Conservation (phyloP, 768 basidiomycete genomes). For the Pisolithus orientalis region DNA sequence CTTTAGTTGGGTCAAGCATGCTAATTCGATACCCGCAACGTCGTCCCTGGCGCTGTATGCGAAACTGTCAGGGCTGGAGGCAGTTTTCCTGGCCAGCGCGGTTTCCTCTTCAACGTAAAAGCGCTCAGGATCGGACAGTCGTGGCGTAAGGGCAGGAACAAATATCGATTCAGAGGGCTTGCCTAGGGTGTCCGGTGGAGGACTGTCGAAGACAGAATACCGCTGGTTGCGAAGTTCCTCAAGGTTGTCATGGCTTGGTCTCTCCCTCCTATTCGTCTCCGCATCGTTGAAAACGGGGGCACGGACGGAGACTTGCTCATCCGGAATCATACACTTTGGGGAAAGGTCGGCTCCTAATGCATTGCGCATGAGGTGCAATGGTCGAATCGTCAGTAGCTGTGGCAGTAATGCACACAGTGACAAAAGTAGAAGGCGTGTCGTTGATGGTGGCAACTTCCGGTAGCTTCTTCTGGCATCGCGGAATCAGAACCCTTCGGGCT, state of each 20-base stretch:
- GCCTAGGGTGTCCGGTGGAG: no score
- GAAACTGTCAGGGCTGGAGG: neutral
- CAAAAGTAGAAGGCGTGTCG: neutral
- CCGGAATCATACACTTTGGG: no score
- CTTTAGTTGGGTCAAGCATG: conserved; percentile 2
- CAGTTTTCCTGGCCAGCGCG: neutral
- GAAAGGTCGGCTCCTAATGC: neutral
- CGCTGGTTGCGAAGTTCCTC: no score
- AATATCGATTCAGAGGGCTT: no score
- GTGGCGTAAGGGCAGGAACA: no score
- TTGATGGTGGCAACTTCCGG: neutral
- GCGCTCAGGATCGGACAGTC: no score
- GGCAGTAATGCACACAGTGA: neutral
- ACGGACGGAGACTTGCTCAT: no score
- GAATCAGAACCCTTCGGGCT: neutral
- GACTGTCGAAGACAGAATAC: no score
- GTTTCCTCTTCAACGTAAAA: no score
- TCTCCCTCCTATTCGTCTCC: no score
- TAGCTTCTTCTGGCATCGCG: neutral
- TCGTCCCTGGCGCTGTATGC: neutral
- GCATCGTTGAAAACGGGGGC: no score
- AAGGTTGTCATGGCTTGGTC: no score
- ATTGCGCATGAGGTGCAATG: neutral
- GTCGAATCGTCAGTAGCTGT: neutral
- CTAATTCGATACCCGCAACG: neutral